phyloP scores from a whole-genome alignment of 2,329 filamentous ascomycete species.

The Penicillium concentricum region DNA sequence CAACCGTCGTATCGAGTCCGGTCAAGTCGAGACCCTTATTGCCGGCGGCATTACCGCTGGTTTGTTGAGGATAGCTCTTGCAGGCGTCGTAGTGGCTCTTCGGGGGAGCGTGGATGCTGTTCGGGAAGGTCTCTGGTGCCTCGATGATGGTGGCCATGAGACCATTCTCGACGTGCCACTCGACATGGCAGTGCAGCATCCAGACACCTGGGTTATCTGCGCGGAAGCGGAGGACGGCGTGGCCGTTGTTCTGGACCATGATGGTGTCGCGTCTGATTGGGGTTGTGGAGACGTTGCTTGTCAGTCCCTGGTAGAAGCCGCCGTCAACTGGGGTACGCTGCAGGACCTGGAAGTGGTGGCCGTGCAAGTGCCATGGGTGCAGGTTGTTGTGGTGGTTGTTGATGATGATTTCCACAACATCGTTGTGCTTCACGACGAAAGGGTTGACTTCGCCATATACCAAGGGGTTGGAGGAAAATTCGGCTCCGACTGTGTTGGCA shows the following conservation, averaged over 20 bases:
- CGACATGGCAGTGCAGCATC: conserved; percentile 40
- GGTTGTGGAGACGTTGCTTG: conserved; percentile 24
- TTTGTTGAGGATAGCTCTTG: conserved; percentile 20
- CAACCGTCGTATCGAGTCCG: conserved; percentile 14
- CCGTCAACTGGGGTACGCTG: conserved; percentile 27
- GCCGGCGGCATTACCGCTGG: conserved; percentile 26
- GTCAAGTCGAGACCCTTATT: conserved; percentile 17
- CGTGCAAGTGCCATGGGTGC: conserved; percentile 54
- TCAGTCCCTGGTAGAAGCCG: conserved; percentile 28
- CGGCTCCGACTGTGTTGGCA: conserved; percentile 59
- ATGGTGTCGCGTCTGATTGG: conserved; percentile 36
- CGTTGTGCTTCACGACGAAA: conserved; percentile 64
- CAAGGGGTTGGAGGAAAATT: conserved; percentile 54
- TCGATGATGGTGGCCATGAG: conserved; percentile 34
- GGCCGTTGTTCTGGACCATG: conserved; percentile 34
- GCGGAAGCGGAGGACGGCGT: conserved; percentile 35
- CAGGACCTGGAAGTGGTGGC: conserved; percentile 52
- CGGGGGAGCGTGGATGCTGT: conserved; percentile 16
- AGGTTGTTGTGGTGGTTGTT: conserved; percentile 37
- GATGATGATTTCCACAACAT: conserved; percentile 42
- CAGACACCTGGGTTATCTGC: conserved; percentile 39
- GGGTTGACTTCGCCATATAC: conserved; percentile 69
- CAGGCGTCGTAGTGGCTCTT: conserved; percentile 24
- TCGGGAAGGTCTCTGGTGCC: conserved; percentile 28
- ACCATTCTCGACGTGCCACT: conserved; percentile 37